phyloP scores from a whole-genome alignment of 2,329 filamentous ascomycete species.

The Pleurostoma richardsiae region DNA sequence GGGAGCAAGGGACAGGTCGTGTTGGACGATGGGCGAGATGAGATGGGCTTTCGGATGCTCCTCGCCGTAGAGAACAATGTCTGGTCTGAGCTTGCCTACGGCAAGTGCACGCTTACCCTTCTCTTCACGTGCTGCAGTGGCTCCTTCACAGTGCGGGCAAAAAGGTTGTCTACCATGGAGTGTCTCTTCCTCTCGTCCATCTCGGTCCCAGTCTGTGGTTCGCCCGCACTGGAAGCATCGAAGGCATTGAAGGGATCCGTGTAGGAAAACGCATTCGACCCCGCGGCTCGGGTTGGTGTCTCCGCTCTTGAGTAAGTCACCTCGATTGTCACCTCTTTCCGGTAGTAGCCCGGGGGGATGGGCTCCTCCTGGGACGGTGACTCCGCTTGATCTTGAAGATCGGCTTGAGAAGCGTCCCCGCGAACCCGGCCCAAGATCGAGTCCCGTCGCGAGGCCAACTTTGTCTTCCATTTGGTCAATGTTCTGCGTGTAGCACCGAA shows the following conservation, averaged over 20 bases:
- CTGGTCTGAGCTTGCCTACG: conserved; percentile 63
- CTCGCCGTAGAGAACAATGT: conserved; percentile 71
- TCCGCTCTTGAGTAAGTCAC: background rate
- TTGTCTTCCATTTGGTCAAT: conserved; percentile 70
- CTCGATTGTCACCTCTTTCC: no score
- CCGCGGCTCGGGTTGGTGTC: conserved; percentile 27
- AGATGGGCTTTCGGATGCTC: conserved; percentile 65
- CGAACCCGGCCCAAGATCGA: conserved; percentile 57
- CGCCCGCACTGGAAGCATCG: conserved; percentile 59
- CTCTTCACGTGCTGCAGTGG: conserved; percentile 57
- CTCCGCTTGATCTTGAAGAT: conserved; percentile 4
- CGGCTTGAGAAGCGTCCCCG: conserved; percentile 50
- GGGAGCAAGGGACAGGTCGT: conserved; percentile 59
- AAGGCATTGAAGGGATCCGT: conserved; percentile 62
- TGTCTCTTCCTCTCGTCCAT: conserved; percentile 48
- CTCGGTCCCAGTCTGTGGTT: conserved; percentile 55
- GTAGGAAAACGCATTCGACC: conserved; percentile 64
- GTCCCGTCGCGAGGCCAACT: conserved; percentile 59
- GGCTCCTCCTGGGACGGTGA: background rate
- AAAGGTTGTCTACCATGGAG: conserved; percentile 61
- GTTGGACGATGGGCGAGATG: conserved; percentile 63
- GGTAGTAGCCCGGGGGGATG: no score
- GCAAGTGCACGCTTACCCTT: conserved; percentile 62
- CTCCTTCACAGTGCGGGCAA: conserved; percentile 60
- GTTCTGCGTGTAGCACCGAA: conserved; percentile 71